Percentiles rank a stretch among this genome's conserved stretches.
Conservation (phyloP, 2,329 filamentous ascomycete species). For the Ascochyta pisi region DNA sequence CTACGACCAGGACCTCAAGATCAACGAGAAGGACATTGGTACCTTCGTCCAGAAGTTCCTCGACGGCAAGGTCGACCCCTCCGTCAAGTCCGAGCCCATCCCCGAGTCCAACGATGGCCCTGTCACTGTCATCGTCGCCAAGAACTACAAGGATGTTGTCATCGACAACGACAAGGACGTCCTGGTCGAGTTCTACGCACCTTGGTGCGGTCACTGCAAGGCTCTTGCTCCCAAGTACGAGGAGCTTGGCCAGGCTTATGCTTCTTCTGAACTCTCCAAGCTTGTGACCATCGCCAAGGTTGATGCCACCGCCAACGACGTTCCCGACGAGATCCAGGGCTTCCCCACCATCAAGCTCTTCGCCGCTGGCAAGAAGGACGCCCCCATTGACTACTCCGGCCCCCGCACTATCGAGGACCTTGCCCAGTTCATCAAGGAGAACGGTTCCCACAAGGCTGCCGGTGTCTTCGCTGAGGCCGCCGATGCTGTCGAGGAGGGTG, state of each 20-base stretch:
- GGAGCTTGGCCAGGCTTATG: slow-evolving; percentile 65
- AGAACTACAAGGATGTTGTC: slow-evolving; percentile 91
- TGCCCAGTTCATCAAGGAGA: slow-evolving; percentile 90
- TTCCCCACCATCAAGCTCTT: slow-evolving; percentile 99
- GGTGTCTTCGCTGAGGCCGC: slow-evolving; percentile 66
- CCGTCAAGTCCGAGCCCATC: slow-evolving; percentile 97
- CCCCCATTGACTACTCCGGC: slow-evolving; percentile 85
- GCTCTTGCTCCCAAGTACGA: slow-evolving; percentile 73
- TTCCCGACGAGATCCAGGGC: slow-evolving; percentile 93
- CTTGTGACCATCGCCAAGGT: slow-evolving; percentile 83
- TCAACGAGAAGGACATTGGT: slow-evolving; percentile 75
- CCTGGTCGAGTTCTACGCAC: slow-evolving; percentile 96
- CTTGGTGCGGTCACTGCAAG: slow-evolving; percentile 78
- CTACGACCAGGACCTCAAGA: slow-evolving; percentile 81
- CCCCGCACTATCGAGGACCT: slow-evolving; percentile 90
- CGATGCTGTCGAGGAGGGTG: slow-evolving; percentile 55
- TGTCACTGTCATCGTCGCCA: slow-evolving; percentile 87
- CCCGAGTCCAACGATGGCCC: slow-evolving; percentile 91
- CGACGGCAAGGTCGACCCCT: slow-evolving; percentile 87
- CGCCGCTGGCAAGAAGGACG: slow-evolving; percentile 85
- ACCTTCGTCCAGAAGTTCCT: slow-evolving; percentile 86
- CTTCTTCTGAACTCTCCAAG: slow-evolving; percentile 57
- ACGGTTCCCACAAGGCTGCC: slow-evolving; percentile 85
- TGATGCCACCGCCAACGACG: slow-evolving; percentile 93
- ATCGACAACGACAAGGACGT: slow-evolving; percentile 96